Base-by-base conservation (phyloP, 768 basidiomycete species). In the Boletus edulis region DNA sequence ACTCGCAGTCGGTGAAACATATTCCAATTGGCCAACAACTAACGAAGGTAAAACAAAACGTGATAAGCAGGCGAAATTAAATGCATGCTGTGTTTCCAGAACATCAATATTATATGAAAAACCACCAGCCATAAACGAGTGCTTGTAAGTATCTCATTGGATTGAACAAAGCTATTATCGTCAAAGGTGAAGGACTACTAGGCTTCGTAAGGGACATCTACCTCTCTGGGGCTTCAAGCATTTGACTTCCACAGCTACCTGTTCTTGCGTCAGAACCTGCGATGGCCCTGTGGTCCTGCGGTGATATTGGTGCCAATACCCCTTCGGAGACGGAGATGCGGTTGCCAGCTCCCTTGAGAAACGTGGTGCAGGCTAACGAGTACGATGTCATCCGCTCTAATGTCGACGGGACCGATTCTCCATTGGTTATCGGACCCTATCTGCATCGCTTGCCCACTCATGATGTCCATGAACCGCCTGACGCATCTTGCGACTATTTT, bases 361-460 rank as follows among this genome's bases (percentile, higher is more conserved):
- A 89, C 87, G 57, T 89, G 88, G 69, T 89, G 86, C 40, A 89
- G 79, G 61, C 86, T 84, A 60, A 89, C 83, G 40, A 91, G 82
- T 46, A 84, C 71, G 39, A 62, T 14, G 20, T 65, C 56, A 5
- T 63, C 56, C 4, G 54, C 37, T 8, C 6, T 45, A 20, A 64
- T 58, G 4, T 31, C 27, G 6, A 9, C 17, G 0, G 52, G 38
- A 11, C 66, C 63, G 14, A 67, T 44, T 24, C 43, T 58, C 66
- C 66, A 67, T 31, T 1, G 38, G 9, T 0, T 9, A 27, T 62
- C 57, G 1, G 61, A 49, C 11, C 52, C 55, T 0, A 14, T 15
- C 18, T 59, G 12, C 54, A 61, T 61, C 8, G 29, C 4, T 24
- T 52, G 51, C 20, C 12, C 2, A 38, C 38, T 53, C 50, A 62